Evolutionary conservation across 2,329 filamentous ascomycete genomes (phyloP), one percentile per base, ranked within the genome.

Genomic region (Penicillium olsonii): DNA sequence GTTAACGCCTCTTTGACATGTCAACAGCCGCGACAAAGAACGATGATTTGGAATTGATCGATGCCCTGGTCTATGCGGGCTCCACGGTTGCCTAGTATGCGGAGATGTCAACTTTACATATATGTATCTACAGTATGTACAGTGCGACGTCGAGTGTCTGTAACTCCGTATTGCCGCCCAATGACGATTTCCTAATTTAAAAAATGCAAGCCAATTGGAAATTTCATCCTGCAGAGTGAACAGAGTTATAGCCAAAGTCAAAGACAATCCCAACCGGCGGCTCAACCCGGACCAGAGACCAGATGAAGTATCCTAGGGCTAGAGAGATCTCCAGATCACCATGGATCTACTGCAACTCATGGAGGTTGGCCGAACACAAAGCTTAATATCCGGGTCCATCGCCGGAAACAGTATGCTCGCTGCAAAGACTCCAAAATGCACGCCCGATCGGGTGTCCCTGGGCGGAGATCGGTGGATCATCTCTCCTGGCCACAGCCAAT

Each of bases 301-400:
- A 27, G 10, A 14, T 9, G 12, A 20, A 9, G 12, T n/a, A 29
- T 6, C 24, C 19, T 22, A 34, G 15, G 37, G 37, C 37, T 26
- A 34, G 26, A 38, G n/a, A 35, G 34, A 51, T 54, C 52, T 55
- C 52, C 54, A 33, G 58, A 59, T 61, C 50, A 46, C 37, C 56
- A 22, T 54, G 49, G 56, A 48, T 58, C 56, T 40, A 1, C 50
- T 53, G 50, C 50, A 55, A 29, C 54, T 49, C 54, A 54, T 54
- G 55, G 41, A 24, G 38, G 31, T 35, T 52, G 41, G 45, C 31
- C 22, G 22, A 39, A 22, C 3, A 22, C 39, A 40, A 52, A 52
- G 52, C 49, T 52, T 52, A 48, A 52, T 42, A 33, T 24, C 34
- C 42, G 50, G 47, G 27, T 34, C 11, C 42, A 20, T 42, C 29